These are phyloP conservation scores for Camelina laxa DNA, from an alignment of 345 rosid genomes.

Conservation along the genomic window DNA sequence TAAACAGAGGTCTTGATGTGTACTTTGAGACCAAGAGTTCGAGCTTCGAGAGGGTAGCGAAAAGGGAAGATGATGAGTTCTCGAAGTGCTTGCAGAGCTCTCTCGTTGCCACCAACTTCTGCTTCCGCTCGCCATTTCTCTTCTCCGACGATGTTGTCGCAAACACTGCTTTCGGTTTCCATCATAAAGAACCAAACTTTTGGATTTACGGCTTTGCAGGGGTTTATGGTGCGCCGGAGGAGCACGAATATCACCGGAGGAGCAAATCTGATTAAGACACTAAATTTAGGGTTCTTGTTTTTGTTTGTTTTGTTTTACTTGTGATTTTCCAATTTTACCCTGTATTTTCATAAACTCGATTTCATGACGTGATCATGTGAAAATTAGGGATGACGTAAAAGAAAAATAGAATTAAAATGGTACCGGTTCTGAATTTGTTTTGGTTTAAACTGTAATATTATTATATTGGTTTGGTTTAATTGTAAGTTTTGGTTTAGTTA, in stretches of 20 bases:
- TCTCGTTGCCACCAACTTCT: conserved; percentile 74
- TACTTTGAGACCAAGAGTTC: conserved; percentile 81
- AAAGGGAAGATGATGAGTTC: conserved; percentile 82
- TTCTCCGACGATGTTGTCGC: conserved; percentile 35
- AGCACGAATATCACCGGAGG: neutral
- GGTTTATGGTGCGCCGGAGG: conserved; percentile 32
- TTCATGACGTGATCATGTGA: too few relatives aligned
- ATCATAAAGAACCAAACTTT: conserved; percentile 17
- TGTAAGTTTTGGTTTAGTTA: too few relatives aligned
- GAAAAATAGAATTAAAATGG: too few relatives aligned
- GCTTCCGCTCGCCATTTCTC: conserved; percentile 69
- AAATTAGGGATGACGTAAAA: too few relatives aligned
- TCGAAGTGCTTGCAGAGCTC: conserved; percentile 80
- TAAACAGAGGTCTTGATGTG: neutral
- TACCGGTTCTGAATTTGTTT: too few relatives aligned
- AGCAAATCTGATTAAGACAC: neutral
- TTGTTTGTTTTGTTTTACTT: conserved; percentile 7
- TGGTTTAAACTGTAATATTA: too few relatives aligned
- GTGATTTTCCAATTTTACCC: conserved; percentile 26
- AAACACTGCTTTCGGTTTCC: conserved; percentile 35
- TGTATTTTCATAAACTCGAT: neutral
- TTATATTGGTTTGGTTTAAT: too few relatives aligned
- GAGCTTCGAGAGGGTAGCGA: conserved; percentile 70
- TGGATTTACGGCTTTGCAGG: conserved; percentile 2
- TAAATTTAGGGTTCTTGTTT: conserved; percentile 4